Percentiles rank a stretch among this genome's conserved stretches.
Evolutionary conservation across 2,329 filamentous ascomycete genomes (phyloP).

Genomic region (Clathrospora elynae): DNA sequence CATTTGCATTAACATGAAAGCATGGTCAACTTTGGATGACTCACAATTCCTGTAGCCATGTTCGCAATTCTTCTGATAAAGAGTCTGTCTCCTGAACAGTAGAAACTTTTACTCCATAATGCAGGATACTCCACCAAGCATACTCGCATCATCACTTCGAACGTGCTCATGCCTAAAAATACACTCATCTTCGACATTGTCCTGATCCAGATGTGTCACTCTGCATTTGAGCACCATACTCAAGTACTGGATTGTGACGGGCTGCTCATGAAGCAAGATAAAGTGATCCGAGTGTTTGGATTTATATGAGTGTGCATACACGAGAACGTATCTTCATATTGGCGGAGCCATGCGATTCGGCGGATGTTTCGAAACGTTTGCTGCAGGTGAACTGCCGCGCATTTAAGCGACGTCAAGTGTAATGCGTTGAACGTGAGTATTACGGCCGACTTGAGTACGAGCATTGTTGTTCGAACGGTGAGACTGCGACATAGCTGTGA

Average conservation of each 20-base stretch:
- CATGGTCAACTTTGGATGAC: no score
- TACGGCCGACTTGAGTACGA: slow-evolving; percentile 1
- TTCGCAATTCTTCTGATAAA: no score
- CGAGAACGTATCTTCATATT: slow-evolving; percentile 19
- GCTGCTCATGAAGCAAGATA: not conserved
- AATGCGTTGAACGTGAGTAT: not conserved
- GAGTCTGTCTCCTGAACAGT: no score
- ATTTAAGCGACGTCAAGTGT: slow-evolving; percentile 3
- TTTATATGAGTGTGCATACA: slow-evolving; percentile 25
- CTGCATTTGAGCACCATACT: no score
- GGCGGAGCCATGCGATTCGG: slow-evolving; percentile 20
- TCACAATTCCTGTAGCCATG: no score
- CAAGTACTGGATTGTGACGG: not conserved
- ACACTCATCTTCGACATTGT: no score
- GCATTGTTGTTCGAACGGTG: not conserved
- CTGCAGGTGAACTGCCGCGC: slow-evolving; percentile 22
- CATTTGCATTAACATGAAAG: no score
- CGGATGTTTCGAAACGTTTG: slow-evolving; percentile 38
- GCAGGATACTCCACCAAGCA: no score
- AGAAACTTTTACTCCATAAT: no score
- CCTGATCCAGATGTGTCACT: no score
- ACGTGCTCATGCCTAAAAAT: no score
- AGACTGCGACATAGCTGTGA: not conserved
- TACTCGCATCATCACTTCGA: no score
- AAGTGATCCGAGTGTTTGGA: not conserved